Base-by-base conservation (phyloP, 768 basidiomycete genomes). In the Leccinum olivaceopallidum region DNA sequence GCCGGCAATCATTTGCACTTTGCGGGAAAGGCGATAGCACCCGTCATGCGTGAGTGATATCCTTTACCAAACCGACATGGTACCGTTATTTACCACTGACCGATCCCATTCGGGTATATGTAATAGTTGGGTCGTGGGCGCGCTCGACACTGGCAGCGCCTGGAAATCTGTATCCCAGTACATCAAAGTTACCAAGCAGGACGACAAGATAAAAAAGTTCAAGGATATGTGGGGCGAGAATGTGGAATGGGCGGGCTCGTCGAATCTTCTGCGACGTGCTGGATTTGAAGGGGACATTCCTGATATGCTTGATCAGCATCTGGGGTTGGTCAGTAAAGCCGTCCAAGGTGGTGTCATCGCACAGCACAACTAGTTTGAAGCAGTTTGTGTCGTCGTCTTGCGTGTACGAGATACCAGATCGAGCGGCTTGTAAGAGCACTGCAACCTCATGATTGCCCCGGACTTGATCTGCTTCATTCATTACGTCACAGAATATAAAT, bases 91-190 rank as follows among this genome's bases (percentile, higher is more conserved):
- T 2, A 52, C n/a, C 9, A 36, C 1, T 14, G 14, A 37, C 36
- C 36, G 12, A 49, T n/a, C 18, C 39, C 6, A 37, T 37, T 1
- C 36, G 36, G 13, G 14, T 9, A 49, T 24, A 24, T 49, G 22
- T 49, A 56, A 3, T 50, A 75, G 75, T 2, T 80, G 79, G 78
- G 71, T 79, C 2, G 76, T 71, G 57, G 77, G 79, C 14, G 79
- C 53, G 59, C 69, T 80, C 12, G 75, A 79, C 30, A 28, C 28
- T 28, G 28, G 28, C 52, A 76, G 76, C 22, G 71, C 72, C 4
- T 76, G 74, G 74, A 66, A 69, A 7, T 72, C 75, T 0, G 76
- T 79, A 5, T 60, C 69, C 32, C 62, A 72, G 36, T 69, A 71
- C 24, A 57, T 70, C 36, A 60, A 59, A 48, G 10, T 64, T 36